Percentiles rank a stretch among this genome's conserved stretches.
Evolutionary conservation across 2,329 filamentous ascomycete species (phyloP).

Genomic region (Colletotrichum costaricense): DNA sequence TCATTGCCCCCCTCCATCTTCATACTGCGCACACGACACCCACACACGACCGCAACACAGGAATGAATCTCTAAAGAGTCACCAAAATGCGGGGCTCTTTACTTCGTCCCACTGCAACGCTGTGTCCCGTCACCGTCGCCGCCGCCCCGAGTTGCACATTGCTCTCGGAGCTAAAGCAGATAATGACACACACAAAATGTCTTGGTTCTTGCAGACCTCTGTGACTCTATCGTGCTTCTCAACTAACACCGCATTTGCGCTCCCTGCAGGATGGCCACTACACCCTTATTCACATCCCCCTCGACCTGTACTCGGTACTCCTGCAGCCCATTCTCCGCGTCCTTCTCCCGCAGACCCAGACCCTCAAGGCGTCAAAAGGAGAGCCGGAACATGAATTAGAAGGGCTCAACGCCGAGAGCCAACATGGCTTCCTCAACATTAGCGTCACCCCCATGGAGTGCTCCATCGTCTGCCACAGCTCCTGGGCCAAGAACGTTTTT

Average conservation of each 20-base stretch:
- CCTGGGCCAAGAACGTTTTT: constrained; percentile 81
- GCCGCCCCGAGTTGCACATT: constrained; percentile 1
- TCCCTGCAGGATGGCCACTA: constrained; percentile 81
- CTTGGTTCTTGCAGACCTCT: constrained; percentile 8
- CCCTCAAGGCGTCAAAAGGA: constrained; percentile 48
- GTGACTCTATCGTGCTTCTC: neutral
- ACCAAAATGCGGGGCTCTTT: constrained; percentile 29
- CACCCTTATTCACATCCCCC: constrained; percentile 89
- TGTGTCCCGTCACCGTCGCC: neutral
- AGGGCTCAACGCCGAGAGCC: constrained; percentile 61
- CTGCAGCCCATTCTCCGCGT: constrained; percentile 89
- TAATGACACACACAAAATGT: constrained; percentile 5
- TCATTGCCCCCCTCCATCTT: neutral
- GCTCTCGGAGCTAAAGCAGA: constrained; percentile 9
- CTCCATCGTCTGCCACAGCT: constrained; percentile 87
- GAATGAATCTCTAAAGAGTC: constrained; percentile 13
- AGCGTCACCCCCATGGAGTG: constrained; percentile 93
- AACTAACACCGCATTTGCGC: constrained; percentile 19
- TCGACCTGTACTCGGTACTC: constrained; percentile 81
- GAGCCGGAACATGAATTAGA: constrained; percentile 53
- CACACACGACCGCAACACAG: neutral
- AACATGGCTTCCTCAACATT: constrained; percentile 90
- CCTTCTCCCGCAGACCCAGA: constrained; percentile 74
- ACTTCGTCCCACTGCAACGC: constrained; percentile 9
- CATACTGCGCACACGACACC: neutral